phyloP scores from a whole-genome alignment of 1,284 basidiomycete species.

The Cryptococcus sp. region DNA sequence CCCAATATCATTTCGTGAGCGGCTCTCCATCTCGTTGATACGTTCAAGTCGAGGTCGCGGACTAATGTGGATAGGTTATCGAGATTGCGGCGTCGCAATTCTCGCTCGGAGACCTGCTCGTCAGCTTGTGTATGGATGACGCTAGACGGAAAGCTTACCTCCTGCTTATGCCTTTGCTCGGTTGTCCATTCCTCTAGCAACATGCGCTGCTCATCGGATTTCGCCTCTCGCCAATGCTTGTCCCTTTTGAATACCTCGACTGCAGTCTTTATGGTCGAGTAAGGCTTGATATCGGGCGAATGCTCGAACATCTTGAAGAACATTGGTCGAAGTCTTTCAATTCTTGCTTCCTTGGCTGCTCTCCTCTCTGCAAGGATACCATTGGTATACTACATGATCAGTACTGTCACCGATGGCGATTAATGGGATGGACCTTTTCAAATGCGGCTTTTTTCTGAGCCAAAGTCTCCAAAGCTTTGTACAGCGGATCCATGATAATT shows the following conservation, averaged over 20 bases:
- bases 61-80: conserved; percentile 72
- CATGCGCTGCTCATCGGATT: conserved; percentile 74
- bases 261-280: conserved; percentile 80
- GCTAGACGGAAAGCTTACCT: conserved; percentile 54
- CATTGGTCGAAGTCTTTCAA: conserved; percentile 75
- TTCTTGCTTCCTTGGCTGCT: conserved; percentile 72
- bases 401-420: not conserved
- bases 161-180: conserved; percentile 77
- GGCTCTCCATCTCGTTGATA: conserved; percentile 79
- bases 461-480: conserved; percentile 87
- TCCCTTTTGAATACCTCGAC: conserved; percentile 76
- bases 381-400: conserved; percentile 61
- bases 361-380: conserved; percentile 62
- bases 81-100: conserved; percentile 68
- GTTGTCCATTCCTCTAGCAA: conserved; percentile 85
- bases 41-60: conserved; percentile 76
- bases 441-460: conserved; percentile 91
- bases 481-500: conserved; percentile 95
- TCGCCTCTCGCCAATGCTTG: conserved; percentile 79
- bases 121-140: not conserved
- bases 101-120: conserved; percentile 66
- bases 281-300: conserved; percentile 78
- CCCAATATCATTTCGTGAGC: conserved; percentile 70
- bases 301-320: conserved; percentile 76
- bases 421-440: conserved; percentile 63